Conservation (phyloP, 2,329 filamentous ascomycete genomes). For the Sarocladiaceae sp. region DNA sequence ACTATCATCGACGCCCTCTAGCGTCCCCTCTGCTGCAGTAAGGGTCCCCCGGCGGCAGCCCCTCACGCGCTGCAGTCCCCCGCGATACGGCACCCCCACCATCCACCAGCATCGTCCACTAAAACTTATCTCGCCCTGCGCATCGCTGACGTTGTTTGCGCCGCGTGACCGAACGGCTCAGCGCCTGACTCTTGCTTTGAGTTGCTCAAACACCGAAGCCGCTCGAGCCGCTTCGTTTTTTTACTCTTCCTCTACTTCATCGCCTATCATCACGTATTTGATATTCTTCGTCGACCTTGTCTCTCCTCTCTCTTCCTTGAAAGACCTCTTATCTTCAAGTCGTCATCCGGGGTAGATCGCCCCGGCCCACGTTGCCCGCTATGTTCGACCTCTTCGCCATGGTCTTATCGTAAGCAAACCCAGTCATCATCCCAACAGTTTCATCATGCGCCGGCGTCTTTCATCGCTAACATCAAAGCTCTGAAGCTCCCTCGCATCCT, state of each 20-base stretch:
- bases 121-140: background rate
- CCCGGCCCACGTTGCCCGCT: conserved; percentile 19
- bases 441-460: conserved; percentile 16
- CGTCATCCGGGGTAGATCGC: conserved; percentile 11
- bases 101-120: background rate
- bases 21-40: background rate
- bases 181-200: conserved; percentile 4
- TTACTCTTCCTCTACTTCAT: background rate
- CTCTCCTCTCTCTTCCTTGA: background rate
- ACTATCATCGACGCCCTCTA: background rate
- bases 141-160: conserved; percentile 8
- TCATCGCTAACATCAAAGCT: conserved; percentile 14
- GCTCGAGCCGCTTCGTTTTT: conserved; percentile 1
- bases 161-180: conserved; percentile 1
- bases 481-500: conserved; percentile 74
- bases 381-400: conserved; percentile 80
- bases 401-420: conserved; percentile 63
- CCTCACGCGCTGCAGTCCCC: background rate
- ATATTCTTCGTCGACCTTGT: background rate
- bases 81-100: background rate
- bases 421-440: background rate
- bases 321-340: background rate
- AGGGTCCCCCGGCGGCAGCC: background rate
- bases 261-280: background rate
- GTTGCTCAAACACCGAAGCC: no score